Evolutionary conservation across 495 filamentous ascomycete genomes (phyloP).

Genomic region (Annulohypoxylon nitens): DNA sequence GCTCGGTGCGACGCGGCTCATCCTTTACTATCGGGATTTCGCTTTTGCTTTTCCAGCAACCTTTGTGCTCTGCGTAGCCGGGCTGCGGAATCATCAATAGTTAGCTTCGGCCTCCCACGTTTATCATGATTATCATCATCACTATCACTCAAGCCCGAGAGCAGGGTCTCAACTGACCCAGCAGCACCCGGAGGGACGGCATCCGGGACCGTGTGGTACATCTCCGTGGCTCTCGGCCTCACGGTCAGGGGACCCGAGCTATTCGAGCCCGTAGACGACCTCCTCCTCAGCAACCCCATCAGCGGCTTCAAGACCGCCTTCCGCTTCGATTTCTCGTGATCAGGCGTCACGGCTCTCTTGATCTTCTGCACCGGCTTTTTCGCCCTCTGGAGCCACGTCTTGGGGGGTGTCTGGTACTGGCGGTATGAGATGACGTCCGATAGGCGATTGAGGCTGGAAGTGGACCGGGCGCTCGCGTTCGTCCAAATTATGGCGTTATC

Average conservation of each 20-base stretch:
- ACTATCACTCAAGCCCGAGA: constrained; percentile 26
- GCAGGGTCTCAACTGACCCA: constrained; percentile 20
- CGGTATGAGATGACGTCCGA: background rate
- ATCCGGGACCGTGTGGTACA: constrained; percentile 17
- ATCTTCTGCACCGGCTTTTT: background rate
- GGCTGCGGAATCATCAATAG: constrained; percentile 40
- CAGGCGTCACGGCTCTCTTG: constrained; percentile 7
- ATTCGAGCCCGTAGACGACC: background rate
- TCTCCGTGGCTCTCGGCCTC: constrained; percentile 34
- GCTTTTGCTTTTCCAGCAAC: constrained; percentile 30
- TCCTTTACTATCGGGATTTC: background rate
- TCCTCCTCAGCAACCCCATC: background rate
- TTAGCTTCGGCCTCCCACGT: constrained; percentile 30
- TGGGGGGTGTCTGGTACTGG: background rate
- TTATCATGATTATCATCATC: constrained; percentile 21
- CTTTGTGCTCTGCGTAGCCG: constrained; percentile 44
- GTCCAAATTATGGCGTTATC: constrained; percentile 20
- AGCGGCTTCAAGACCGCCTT: constrained; percentile 10
- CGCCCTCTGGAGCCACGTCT: background rate
- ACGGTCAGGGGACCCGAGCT: background rate
- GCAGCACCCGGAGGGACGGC: background rate
- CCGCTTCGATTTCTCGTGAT: constrained; percentile 1
- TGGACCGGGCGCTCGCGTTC: constrained; percentile 18
- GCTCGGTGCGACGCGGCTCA: background rate
- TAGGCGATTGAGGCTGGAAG: constrained; percentile 2